phyloP scores from a whole-genome alignment of 768 basidiomycete species.

The Tulasnella sp. region DNA sequence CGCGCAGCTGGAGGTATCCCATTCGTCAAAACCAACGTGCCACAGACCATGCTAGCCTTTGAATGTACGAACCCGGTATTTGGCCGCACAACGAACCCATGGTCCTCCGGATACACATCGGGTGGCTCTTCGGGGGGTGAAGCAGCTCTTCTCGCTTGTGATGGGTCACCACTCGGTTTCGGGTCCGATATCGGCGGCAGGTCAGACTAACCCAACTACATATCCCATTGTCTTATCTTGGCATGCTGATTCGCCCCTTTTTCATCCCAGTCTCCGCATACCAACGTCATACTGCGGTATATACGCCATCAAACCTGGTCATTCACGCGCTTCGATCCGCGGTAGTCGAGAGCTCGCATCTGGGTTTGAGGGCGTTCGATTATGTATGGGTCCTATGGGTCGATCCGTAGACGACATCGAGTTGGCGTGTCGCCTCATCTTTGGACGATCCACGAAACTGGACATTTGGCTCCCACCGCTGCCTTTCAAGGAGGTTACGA shows the following conservation, averaged over 20 bases:
- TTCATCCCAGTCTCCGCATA: constrained; percentile 53
- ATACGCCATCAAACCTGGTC: constrained; percentile 64
- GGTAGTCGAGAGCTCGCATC: constrained; percentile 48
- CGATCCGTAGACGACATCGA: constrained; percentile 55
- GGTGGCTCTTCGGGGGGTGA: constrained; percentile 86
- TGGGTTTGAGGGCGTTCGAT: constrained; percentile 60
- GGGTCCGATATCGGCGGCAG: constrained; percentile 63
- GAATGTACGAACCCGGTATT: constrained; percentile 74
- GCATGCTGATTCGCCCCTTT: too few relatives aligned
- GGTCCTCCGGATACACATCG: constrained; percentile 35
- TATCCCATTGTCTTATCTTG: too few relatives aligned
- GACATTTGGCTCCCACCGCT: constrained; percentile 40
- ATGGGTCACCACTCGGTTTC: constrained; percentile 67
- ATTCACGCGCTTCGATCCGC: constrained; percentile 40
- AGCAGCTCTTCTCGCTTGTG: constrained; percentile 64
- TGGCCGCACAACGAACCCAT: constrained; percentile 67
- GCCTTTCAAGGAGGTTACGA: constrained; percentile 46
- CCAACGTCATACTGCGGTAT: constrained; percentile 71
- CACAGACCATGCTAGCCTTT: constrained; percentile 53
- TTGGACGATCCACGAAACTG: constrained; percentile 39
- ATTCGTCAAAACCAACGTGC: constrained; percentile 33
- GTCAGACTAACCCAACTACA: too few relatives aligned
- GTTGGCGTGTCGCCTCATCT: constrained; percentile 38
- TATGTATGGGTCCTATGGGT: constrained; percentile 22
- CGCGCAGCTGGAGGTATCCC: constrained; percentile 28